Conservation (phyloP, 2,329 filamentous ascomycete genomes). For the Xylariales sp. region DNA sequence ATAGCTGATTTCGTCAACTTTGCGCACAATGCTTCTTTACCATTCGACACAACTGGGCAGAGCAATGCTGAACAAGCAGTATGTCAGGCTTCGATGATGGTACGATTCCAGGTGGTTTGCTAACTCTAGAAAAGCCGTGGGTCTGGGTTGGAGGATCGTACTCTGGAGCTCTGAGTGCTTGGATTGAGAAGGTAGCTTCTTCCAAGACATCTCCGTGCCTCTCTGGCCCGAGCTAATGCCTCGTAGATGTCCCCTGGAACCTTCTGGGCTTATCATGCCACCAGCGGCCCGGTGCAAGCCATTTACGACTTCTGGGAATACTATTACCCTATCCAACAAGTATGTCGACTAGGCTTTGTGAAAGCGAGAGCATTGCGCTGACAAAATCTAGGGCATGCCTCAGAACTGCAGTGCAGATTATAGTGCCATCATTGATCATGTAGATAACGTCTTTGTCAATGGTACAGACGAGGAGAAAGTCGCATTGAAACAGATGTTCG, state of each 20-base stretch:
- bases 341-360: not conserved
- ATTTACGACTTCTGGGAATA: constrained; percentile 56
- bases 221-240: too few relatives aligned
- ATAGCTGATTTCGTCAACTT: constrained; percentile 51
- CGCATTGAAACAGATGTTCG: constrained; percentile 46
- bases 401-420: constrained; percentile 53
- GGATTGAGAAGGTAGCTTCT: constrained; percentile 38
- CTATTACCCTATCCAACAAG: constrained; percentile 47
- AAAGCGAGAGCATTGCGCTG: not conserved
- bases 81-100: not conserved
- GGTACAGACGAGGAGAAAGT: constrained; percentile 37
- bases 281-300: constrained; percentile 50
- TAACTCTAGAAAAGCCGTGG: constrained; percentile 54
- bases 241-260: constrained; percentile 42
- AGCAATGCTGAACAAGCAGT: constrained; percentile 46
- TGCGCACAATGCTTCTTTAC: constrained; percentile 45
- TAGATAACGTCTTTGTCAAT: constrained; percentile 43
- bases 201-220: too few relatives aligned
- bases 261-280: constrained; percentile 57
- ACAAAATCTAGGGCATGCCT: constrained; percentile 41
- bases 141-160: constrained; percentile 53
- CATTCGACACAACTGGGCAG: constrained; percentile 43
- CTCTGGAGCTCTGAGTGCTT: constrained; percentile 50
- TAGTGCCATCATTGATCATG: constrained; percentile 44
- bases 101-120: too few relatives aligned